Base-by-base conservation (phyloP, 306 rosid genomes). In the Chamaecrista fasciculata region DNA sequence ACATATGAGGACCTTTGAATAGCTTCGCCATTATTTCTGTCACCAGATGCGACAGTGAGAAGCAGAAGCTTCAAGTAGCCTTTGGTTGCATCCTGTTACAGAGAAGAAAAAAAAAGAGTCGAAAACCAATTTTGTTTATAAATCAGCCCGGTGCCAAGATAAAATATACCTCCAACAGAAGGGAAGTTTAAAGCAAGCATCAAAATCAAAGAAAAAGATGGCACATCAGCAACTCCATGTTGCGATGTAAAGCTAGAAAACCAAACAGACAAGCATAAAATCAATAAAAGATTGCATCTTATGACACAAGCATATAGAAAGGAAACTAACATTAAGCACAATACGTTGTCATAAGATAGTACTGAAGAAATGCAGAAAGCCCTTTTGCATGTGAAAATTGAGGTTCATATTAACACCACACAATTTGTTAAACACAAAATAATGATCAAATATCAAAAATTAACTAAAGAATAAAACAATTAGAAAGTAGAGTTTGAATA, bases 11-110 rank as follows among this genome's bases (percentile, higher is more conserved):
- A 95, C 99, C 99, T 95, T 77, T 95, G 97, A 80, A 95, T 95
- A 68, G 91, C 95, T 85, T 88, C 98, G 55, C 97, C 89, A 20
- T 77, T 84, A 81, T 76, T 81, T 76, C 96, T 84, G 50, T 87
- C 96, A 75, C 95, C 93, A 0, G 99, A 95, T 76, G 88, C 91
- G 61, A 91, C 97, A 21, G 99, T 91, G 71, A 89, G 97, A 81
- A 91, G 79, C 71, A 95, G 85, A 70, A 95, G 99, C 80, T 91
- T 95, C 78, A 95, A 86, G 85, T 95, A 95, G 61, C 95, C 95
- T 80, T 86, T 95, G 64, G 97, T 70, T 65, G 99, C 88, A 74
- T 95, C 99, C 99, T 95, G 87, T 73, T 47, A 59, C 42, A 79
- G 57, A 26, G 0, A 0, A n/a, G 2, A 36, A 23, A 5, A 11